phyloP scores from a whole-genome alignment of 169 alveolate genomes.

The Cryptosporidium baileyi region DNA sequence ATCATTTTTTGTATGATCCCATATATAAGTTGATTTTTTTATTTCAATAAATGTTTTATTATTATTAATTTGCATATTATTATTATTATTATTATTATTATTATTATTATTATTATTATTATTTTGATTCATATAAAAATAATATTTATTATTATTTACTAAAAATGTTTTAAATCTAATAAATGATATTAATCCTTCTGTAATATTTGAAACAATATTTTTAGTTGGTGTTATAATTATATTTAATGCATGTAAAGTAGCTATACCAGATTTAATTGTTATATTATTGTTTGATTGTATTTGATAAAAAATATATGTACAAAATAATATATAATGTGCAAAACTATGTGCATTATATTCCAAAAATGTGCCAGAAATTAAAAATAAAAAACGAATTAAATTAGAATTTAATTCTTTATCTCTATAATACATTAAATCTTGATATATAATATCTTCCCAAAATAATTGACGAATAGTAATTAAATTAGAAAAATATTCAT shows the following conservation, averaged over 20 bases:
- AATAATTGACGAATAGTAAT: not conserved
- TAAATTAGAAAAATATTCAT: conserved; percentile 31
- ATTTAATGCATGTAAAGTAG: conserved; percentile 29
- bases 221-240: conserved; percentile 29
- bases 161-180: not conserved
- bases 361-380: conserved; percentile 24
- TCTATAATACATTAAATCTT: conserved; percentile 3
- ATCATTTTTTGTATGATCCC: not conserved
- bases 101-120: not conserved
- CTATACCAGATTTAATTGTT: not conserved
- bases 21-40: not conserved
- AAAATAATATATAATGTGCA: conserved; percentile 24
- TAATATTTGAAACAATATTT: conserved; percentile 8
- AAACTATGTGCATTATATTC: conserved; percentile 37
- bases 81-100: not conserved
- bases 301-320: not conserved
- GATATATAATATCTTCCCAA: conserved; percentile 39
- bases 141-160: not conserved
- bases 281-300: not conserved
- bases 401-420: conserved; percentile 2
- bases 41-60: not conserved
- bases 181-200: conserved; percentile 32
- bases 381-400: not conserved
- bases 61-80: not conserved
- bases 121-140: not conserved